phyloP scores from a whole-genome alignment of 2,329 filamentous ascomycete species.

The Scorias spongiosa region DNA sequence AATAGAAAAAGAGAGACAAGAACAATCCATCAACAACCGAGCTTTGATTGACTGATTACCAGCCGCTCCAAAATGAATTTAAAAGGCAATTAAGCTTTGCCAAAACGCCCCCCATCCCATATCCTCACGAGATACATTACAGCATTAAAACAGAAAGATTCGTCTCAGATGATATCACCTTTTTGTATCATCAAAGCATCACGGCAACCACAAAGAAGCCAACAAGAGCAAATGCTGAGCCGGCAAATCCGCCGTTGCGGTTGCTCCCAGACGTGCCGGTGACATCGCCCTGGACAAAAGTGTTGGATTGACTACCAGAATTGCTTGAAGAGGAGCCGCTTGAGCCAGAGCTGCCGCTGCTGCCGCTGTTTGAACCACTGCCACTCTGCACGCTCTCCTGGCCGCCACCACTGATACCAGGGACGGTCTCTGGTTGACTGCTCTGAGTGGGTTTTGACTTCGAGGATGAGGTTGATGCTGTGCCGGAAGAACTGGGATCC shows the following conservation, averaged over 20 bases:
- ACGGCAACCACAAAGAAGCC: conserved; percentile 23
- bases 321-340: conserved; percentile 3
- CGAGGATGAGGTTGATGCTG: conserved; percentile 6
- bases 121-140: background rate
- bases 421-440: conserved; percentile 32
- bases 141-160: background rate
- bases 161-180: background rate
- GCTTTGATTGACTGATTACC: too few relatives aligned
- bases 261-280: conserved; percentile 7
- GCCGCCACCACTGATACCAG: conserved; percentile 36
- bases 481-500: conserved; percentile 22
- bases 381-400: background rate
- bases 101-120: too few relatives aligned
- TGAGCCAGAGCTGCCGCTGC: conserved; percentile 9
- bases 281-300: conserved; percentile 17
- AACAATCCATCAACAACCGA: too few relatives aligned
- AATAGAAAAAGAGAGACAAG: too few relatives aligned
- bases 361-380: conserved; percentile 17
- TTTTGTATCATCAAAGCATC: conserved; percentile 13
- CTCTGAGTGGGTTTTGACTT: conserved; percentile 3
- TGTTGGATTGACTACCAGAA: conserved; percentile 1
- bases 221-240: conserved; percentile 22
- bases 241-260: conserved; percentile 18
- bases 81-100: too few relatives aligned
- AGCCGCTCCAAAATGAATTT: too few relatives aligned